These are phyloP conservation scores for Dothideomycetidae sp. DNA, from an alignment of 2,329 filamentous ascomycete genomes.

Conservation along the genomic window DNA sequence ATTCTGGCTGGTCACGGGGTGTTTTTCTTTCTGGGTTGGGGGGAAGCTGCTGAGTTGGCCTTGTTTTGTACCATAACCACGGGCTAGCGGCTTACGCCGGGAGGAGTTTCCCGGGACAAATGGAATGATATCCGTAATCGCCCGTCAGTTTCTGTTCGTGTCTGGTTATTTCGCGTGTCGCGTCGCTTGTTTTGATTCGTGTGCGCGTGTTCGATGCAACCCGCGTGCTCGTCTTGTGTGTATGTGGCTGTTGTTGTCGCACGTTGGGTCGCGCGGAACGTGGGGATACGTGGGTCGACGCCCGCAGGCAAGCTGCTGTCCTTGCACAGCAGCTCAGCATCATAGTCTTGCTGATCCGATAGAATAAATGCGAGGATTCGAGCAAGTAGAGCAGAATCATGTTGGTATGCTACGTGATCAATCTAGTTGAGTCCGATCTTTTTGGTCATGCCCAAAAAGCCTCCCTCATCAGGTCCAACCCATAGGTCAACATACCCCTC, in stretches of 20 bases:
- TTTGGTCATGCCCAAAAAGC: conserved; percentile 35
- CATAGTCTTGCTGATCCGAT: too few relatives aligned
- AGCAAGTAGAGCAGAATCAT: too few relatives aligned
- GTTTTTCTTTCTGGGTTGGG: conserved; percentile 6
- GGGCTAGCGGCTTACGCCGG: conserved; percentile 8
- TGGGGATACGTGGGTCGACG: too few relatives aligned
- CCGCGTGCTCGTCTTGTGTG: too few relatives aligned
- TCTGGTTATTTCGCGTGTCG: conserved; percentile 2
- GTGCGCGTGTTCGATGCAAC: not conserved
- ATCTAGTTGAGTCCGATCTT: conserved; percentile 23
- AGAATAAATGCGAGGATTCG: too few relatives aligned
- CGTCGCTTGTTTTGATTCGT: conserved; percentile 9
- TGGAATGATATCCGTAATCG: conserved; percentile 10
- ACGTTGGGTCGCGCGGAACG: too few relatives aligned
- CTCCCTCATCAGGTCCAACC: conserved; percentile 36
- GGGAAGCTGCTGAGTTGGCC: conserved; percentile 7
- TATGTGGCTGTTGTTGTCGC: too few relatives aligned
- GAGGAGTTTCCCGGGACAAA: conserved; percentile 6
- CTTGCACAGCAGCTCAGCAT: too few relatives aligned
- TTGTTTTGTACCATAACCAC: conserved; percentile 10
- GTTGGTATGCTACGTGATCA: too few relatives aligned
- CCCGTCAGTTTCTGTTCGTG: conserved; percentile 4
- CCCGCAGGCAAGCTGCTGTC: too few relatives aligned
- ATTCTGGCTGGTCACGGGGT: conserved; percentile 5
- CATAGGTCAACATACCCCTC: conserved; percentile 52